Conservation (phyloP, 495 filamentous ascomycete genomes). For the Penicillium tannophilum region DNA sequence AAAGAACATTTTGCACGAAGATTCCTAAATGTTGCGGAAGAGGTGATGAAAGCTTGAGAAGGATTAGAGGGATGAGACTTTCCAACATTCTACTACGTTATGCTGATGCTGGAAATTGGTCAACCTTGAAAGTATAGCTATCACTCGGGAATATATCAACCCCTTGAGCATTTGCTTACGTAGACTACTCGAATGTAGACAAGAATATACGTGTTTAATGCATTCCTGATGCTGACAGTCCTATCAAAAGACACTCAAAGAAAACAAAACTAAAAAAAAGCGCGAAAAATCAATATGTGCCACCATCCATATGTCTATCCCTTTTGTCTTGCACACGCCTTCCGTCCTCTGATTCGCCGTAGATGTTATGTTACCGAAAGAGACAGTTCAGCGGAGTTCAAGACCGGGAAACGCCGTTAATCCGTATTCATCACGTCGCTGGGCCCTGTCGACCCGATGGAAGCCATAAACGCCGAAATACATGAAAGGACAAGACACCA, state of each 20-base stretch:
- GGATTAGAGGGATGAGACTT: too few relatives aligned
- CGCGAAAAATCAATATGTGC: slow-evolving; percentile 7
- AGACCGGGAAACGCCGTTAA: slow-evolving; percentile 10
- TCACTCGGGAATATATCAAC: too few relatives aligned
- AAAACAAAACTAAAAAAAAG: not conserved
- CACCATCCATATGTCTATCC: slow-evolving; percentile 17
- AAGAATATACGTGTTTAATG: not conserved
- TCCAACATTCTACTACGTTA: too few relatives aligned
- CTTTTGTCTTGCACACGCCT: slow-evolving; percentile 15
- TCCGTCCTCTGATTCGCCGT: slow-evolving; percentile 11
- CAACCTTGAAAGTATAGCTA: too few relatives aligned
- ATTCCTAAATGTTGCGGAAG: too few relatives aligned
- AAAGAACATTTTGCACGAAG: not conserved
- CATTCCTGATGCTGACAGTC: slow-evolving; percentile 6
- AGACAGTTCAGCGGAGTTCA: slow-evolving; percentile 10
- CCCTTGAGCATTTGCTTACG: too few relatives aligned
- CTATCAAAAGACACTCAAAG: slow-evolving; percentile 8
- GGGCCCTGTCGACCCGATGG: too few relatives aligned
- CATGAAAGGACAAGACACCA: slow-evolving; percentile 1
- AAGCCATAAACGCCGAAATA: slow-evolving; percentile 1
- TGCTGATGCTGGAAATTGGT: too few relatives aligned
- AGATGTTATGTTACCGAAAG: slow-evolving; percentile 7
- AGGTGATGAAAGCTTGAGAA: too few relatives aligned
- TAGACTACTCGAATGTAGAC: too few relatives aligned
- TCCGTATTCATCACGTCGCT: not conserved